Percentiles rank a stretch among this genome's conserved stretches.
phyloP scores from a whole-genome alignment of 805 yeast species.

The Wickerhamomyces silvicola region DNA sequence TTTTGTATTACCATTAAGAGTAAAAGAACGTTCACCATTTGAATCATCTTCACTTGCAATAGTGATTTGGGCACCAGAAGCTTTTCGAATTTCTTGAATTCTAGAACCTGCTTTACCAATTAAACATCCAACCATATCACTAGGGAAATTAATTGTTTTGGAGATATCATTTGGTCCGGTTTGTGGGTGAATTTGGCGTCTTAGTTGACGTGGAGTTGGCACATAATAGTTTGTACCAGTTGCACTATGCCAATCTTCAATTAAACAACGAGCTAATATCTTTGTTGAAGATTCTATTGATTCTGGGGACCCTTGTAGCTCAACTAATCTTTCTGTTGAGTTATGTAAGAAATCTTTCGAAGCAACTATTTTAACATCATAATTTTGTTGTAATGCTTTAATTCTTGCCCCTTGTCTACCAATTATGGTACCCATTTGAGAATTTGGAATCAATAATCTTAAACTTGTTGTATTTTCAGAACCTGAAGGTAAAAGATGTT shows the following conservation, averaged over 20 bases:
- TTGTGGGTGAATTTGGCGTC: constrained; percentile 2
- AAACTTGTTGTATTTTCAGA: constrained; percentile 49
- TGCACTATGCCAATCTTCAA: constrained; percentile 67
- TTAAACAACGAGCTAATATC: constrained; percentile 60
- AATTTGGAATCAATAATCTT: constrained; percentile 72
- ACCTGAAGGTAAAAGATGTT: constrained; percentile 48
- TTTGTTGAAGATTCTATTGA: constrained; percentile 51
- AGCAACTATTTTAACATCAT: constrained; percentile 75
- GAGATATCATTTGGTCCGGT: constrained; percentile 14
- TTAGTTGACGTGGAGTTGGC: constrained; percentile 31
- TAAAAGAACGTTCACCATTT: constrained; percentile 59
- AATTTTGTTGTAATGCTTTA: constrained; percentile 66
- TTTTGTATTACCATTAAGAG: constrained; percentile 50
- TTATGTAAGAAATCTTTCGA: constrained; percentile 77
- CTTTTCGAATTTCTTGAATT: constrained; percentile 78
- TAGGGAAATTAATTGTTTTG: constrained; percentile 55
- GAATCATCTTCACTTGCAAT: constrained; percentile 67
- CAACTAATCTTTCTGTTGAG: constrained; percentile 81
- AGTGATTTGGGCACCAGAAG: constrained; percentile 71
- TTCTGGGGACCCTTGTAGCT: constrained; percentile 73
- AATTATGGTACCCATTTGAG: constrained; percentile 83
- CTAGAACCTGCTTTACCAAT: constrained; percentile 83
- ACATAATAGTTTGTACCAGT: constrained; percentile 59
- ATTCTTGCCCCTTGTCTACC: constrained; percentile 80
- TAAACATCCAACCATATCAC: constrained; percentile 81